Evolutionary conservation across 73 alveolate genomes (phyloP), one percentile per base, ranked within the genome.

Genomic region (Halteria grandinella): DNA sequence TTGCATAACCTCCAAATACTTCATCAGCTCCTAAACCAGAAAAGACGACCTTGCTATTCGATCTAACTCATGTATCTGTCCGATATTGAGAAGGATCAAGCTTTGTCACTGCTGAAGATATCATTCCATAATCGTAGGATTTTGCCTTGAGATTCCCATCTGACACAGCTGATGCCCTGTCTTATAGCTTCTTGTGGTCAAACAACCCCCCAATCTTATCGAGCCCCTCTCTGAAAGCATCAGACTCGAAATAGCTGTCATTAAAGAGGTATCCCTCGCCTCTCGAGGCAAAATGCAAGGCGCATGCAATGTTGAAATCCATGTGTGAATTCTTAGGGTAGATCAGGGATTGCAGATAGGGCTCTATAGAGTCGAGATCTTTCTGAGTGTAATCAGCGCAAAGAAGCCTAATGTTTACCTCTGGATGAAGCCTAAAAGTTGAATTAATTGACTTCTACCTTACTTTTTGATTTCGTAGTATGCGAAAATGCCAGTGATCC

Each of bases 1-100:
- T 53, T 18, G 96, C 91, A 88, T 95, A 95, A 10, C 99, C 99
- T 32, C 97, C 97, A 74, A 95, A 95, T 18, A 95, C 93, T 59
- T 95, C 99, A 93, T 95, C 99, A 0, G 99, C 99, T 11, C 99
- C 99, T 78, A 92, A 69, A 48, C 96, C 94, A 1, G 87, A 70
- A 31, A 83, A 47, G 8, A 83, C 55, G 5, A 83, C 84, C 47
- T 69, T 80, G 23, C 91, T 64, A 1, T 33, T 12, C 10, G 55
- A 45, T 25, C 49, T 64, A 24, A 77, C 27, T 58, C 59, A 59
- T 36, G 21, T 43, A 0, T 54, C 75, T 31, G 23, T 10, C 0
- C 69, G 29, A 28, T 60, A 62, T 43, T 33, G 12, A 0, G 18
- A 15, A 11, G 64, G 80, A 66, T 66, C 80, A 12, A 66, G 23